Conservation (phyloP, 768 basidiomycete genomes). For the Lactarius hatsudake region DNA sequence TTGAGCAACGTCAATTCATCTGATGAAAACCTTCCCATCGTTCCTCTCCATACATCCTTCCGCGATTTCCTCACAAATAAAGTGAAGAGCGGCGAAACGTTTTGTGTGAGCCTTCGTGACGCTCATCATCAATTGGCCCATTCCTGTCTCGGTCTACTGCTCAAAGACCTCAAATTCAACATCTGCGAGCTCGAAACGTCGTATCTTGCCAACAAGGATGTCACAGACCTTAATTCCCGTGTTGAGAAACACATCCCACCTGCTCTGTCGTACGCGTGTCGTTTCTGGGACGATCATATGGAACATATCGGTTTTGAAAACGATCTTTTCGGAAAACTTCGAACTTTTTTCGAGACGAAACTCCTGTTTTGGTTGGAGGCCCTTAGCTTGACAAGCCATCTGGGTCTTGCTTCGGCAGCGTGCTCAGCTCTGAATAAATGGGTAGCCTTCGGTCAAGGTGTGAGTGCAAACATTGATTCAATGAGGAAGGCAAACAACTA, state of each 20-base stretch:
- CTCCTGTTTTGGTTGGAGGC: not conserved
- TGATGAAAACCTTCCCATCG: not conserved
- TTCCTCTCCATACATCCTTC: not conserved
- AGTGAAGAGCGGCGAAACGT: not conserved
- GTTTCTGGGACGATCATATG: constrained; percentile 4
- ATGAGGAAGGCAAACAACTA: no score
- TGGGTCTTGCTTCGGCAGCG: not conserved
- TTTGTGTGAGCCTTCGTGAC: not conserved
- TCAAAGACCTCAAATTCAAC: not conserved
- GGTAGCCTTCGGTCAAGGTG: no score
- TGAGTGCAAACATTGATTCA: no score
- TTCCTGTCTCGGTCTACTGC: not conserved
- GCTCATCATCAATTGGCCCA: not conserved
- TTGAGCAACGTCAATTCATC: constrained; percentile 4
- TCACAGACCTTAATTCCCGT: not conserved
- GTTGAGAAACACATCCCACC: not conserved
- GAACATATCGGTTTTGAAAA: not conserved
- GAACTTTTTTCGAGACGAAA: not conserved
- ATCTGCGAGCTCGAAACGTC: not conserved
- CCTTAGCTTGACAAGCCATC: not conserved
- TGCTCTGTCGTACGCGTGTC: not conserved
- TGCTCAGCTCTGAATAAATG: not conserved
- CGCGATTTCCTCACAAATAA: constrained; percentile 2
- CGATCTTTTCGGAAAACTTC: not conserved
- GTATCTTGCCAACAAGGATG: not conserved